Evolutionary conservation across 1,139 yeast species (phyloP), one percentile per base, ranked within the genome.

Genomic region (Zygoascus sp.): DNA sequence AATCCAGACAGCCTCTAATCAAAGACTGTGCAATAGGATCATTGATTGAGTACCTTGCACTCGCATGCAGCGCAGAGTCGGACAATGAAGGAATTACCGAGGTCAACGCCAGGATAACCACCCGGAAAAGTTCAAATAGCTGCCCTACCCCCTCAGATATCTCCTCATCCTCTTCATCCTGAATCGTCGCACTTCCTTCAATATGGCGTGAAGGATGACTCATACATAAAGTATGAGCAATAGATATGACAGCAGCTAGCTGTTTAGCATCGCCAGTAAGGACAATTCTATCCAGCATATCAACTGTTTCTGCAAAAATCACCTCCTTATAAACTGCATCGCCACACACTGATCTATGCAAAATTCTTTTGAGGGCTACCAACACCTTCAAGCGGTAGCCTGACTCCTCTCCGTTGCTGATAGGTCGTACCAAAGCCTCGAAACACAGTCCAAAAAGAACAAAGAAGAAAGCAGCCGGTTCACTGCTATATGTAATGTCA

Each of bases 391-490:
- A 57, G 52, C 70, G 58, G 19, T 45, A 46, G 36, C 42, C 42
- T 21, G 62, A 39, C 45, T 57, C 52, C 42, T 53, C 54, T 15
- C 27, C 10, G 3, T 36, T 19, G 25, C 23, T 20, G 11, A 15
- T 17, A 34, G 67, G 52, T 57, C 73, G 75, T 15, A 83, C 75
- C 52, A 88, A 70, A 0, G 85, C 77, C 58, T 87, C 96, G 47
- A 88, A 74, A 62, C 96, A 87, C 55, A 87, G 85, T 34, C 96
- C 87, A 67, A 85, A 86, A 42, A 90, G 65, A 22, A 89, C 83
- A 61, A 86, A 86, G 65, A 85, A 82, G 57, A 89, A 86, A 45
- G 86, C 83, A 2, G 80, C 77, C 0, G 82, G 74, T 56, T 87
- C 95, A 10, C 75, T 79, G n/a, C 63, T 58, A 43, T 59, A 58